Percentiles rank a stretch among this genome's conserved stretches.
These are phyloP conservation scores for Mycothermus thermophilus DNA, from an alignment of 495 filamentous ascomycete genomes.

Conservation along the genomic window DNA sequence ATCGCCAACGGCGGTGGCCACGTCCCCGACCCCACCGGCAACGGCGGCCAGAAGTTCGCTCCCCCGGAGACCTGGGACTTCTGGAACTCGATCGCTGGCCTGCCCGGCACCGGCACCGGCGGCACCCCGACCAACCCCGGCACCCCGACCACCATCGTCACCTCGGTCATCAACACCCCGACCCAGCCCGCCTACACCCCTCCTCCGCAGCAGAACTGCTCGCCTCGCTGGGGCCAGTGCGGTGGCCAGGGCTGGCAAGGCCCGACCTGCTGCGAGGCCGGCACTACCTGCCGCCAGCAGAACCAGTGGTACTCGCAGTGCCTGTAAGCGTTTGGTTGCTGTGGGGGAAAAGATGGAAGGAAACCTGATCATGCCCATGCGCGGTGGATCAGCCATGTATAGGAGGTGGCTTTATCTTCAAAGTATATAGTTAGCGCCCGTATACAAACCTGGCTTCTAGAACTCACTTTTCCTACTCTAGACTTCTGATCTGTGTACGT, in stretches of 20 bases:
- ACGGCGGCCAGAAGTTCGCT: slow-evolving; percentile 6
- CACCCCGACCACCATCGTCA: not conserved
- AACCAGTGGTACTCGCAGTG: slow-evolving; percentile 11
- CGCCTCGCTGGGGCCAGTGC: slow-evolving; percentile 1
- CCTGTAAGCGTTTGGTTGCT: slow-evolving; percentile 1
- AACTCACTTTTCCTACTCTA: too few species aligned
- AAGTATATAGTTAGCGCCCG: too few species aligned
- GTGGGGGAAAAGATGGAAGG: too few species aligned
- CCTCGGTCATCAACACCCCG: not conserved
- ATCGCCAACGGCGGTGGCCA: slow-evolving; percentile 12
- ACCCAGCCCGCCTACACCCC: slow-evolving; percentile 1
- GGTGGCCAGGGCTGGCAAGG: slow-evolving; percentile 5
- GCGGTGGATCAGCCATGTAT: too few species aligned
- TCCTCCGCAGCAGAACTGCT: slow-evolving; percentile 1
- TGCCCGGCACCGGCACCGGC: not conserved
- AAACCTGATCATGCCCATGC: too few species aligned
- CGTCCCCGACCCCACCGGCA: slow-evolving; percentile 6
- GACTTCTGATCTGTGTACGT: too few species aligned
- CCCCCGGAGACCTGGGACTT: slow-evolving; percentile 9
- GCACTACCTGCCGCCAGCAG: slow-evolving; percentile 2
- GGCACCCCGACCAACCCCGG: not conserved
- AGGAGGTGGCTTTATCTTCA: too few species aligned
- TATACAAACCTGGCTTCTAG: too few species aligned
- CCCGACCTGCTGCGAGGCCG: slow-evolving; percentile 8
- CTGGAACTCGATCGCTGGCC: slow-evolving; percentile 2